Evolutionary conservation across 768 basidiomycete species (phyloP), one percentile per base, ranked within the genome.

Genomic region (Suillus subalutaceus): DNA sequence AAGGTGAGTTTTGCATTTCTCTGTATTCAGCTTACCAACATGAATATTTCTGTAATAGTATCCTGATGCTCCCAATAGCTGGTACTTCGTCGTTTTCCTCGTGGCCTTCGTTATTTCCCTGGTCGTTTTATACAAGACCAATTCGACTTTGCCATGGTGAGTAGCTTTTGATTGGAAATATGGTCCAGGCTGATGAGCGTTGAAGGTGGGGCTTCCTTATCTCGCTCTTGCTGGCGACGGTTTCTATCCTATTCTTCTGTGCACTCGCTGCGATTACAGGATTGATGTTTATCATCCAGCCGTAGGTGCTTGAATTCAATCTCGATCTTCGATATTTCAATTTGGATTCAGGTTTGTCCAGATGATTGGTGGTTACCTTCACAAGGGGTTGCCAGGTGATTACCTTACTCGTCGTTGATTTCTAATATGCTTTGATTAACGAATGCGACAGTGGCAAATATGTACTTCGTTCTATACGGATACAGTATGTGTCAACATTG

Each of bases 111-210:
- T 50, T 15, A 5, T 52, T 41, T 32, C 62, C 18, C 26, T 63
- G 15, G 41, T 68, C 70, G 71, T 72, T 67, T 73, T 50, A 64
- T 79, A 30, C 76, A 65, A 40, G 82, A 82, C 79, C 18, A 72
- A 83, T 58, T 84, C 83, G 6, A 84, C 81, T 0, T 73, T 85
- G 40, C 83, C 83, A 43, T 85, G 83, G 83, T 82, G 72, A 26
- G 72, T 66, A 6, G 35, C 18, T 26, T 26, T 26, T 58, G 23
- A 61, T 57, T 4, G 38, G 7, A 30, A 61, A n/a, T 40, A 18
- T 32, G 6, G 18, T 61, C 26, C n/a, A 63, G 8, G 59, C 44
- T 35, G 57, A 48, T 60, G 12, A 57, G 13, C 30, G 62, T 32
- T 43, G 7, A 32, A 82, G 81, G 82, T 85, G 84, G 84, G 84